A percentile compares a stretch with the other conserved stretches of the same genome.
Conservation (phyloP, 805 yeast genomes). For the Monosporozyma aerobia region DNA sequence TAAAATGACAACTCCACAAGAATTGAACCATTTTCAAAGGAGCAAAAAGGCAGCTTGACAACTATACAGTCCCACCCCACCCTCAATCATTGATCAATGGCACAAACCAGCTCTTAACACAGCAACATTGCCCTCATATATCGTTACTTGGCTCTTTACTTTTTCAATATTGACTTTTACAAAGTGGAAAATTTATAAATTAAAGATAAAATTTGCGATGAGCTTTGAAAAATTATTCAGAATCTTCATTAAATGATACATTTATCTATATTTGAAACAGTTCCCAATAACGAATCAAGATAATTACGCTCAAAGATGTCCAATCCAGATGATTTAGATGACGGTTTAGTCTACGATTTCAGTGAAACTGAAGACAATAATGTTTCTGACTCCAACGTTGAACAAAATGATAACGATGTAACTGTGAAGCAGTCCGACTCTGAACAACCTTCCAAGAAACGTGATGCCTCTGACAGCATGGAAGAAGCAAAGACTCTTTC, state of each 20-base stretch:
- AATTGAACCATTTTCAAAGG: no score
- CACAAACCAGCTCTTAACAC: no score
- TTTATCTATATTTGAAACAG: no score
- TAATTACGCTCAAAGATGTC: constrained; percentile 11
- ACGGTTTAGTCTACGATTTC: constrained; percentile 55
- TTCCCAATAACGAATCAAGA: no score
- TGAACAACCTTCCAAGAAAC: constrained; percentile 6
- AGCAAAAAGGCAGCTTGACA: no score
- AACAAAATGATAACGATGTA: constrained; percentile 9
- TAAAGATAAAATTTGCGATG: not conserved
- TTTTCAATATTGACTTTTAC: not conserved
- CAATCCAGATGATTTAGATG: constrained; percentile 67
- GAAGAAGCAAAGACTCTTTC: constrained; percentile 9
- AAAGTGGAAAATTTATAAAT: not conserved
- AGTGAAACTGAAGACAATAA: constrained; percentile 32
- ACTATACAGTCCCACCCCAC: no score
- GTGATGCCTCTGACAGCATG: constrained; percentile 10
- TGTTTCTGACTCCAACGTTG: constrained; percentile 23
- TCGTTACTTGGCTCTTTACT: not conserved
- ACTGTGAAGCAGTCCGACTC: not conserved
- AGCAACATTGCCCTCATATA: no score
- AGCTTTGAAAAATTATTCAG: not conserved
- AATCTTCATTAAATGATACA: no score
- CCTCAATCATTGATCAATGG: no score
- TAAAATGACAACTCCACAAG: no score